Evolutionary conservation across 1,139 yeast genomes (phyloP).

Genomic region (Suhomyces coccinellae): DNA sequence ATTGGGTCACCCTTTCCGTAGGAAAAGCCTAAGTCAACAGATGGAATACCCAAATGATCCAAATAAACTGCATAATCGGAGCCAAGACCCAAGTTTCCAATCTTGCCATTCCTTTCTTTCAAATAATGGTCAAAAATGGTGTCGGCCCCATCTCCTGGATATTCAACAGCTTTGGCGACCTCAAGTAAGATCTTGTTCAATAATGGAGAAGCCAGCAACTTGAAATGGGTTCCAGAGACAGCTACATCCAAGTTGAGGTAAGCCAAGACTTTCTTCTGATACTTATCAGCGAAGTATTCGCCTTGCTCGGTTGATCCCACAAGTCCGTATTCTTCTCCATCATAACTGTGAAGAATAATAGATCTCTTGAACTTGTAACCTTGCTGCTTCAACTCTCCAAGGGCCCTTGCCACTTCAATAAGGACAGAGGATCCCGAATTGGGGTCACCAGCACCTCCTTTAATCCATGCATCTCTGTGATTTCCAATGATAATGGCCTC

Average conservation of each 20-base stretch:
- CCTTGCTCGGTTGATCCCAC: slow-evolving; percentile 51
- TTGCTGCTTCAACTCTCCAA: slow-evolving; percentile 44
- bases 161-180: slow-evolving; percentile 35
- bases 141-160: slow-evolving; percentile 48
- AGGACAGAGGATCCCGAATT: slow-evolving; percentile 47
- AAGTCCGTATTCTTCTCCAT: slow-evolving; percentile 51
- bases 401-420: slow-evolving; percentile 47
- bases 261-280: slow-evolving; percentile 43
- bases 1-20: slow-evolving; percentile 43
- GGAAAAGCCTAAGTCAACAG: slow-evolving; percentile 40
- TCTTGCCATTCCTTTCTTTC: slow-evolving; percentile 33
- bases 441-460: slow-evolving; percentile 54
- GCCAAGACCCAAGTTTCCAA: slow-evolving; percentile 44
- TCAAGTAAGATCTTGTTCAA: slow-evolving; percentile 34
- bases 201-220: slow-evolving; percentile 41
- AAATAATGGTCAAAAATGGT: slow-evolving; percentile 63
- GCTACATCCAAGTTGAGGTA: slow-evolving; percentile 47
- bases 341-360: slow-evolving; percentile 43
- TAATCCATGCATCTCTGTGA: slow-evolving; percentile 57
- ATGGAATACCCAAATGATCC: slow-evolving; percentile 49
- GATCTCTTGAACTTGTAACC: slow-evolving; percentile 46
- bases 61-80: slow-evolving; percentile 50
- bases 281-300: slow-evolving; percentile 37
- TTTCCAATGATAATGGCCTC: slow-evolving; percentile 49
- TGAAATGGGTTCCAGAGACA: slow-evolving; percentile 35